Conservation (phyloP, 352 stramenopile species). For the Globisporangium lucens region DNA sequence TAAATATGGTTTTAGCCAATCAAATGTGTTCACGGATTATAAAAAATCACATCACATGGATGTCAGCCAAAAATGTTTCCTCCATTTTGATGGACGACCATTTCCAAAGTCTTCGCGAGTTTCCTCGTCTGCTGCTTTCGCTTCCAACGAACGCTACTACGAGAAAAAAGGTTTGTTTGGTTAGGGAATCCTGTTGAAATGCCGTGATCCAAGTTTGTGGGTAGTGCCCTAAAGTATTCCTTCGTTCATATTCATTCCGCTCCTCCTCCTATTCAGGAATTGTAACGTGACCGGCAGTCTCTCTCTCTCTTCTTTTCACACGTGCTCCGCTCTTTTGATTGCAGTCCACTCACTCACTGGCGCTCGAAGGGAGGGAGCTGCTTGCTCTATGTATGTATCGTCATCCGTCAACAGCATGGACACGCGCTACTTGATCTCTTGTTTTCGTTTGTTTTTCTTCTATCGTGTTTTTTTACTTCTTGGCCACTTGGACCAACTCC, state of each 20-base stretch:
- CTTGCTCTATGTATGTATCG: conserved; percentile 3
- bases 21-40: neutral
- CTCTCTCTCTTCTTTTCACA: neutral
- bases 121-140: neutral
- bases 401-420: conserved; percentile 23
- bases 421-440: neutral
- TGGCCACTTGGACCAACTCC: conserved; percentile 26
- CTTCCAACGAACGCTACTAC: no score
- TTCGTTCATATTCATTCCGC: neutral
- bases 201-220: neutral
- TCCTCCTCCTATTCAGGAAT: neutral
- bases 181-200: neutral
- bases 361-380: neutral
- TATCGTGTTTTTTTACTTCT: conserved; percentile 31
- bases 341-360: neutral
- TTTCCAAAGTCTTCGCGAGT: neutral
- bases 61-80: neutral
- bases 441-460: neutral
- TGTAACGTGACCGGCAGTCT: neutral
- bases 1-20: neutral
- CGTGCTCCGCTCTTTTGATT: neutral
- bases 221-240: neutral
- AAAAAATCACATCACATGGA: neutral
- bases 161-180: no score
- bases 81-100: neutral